Evolutionary conservation across 495 filamentous ascomycete genomes (phyloP).

Genomic region (Cercophora scortea): DNA sequence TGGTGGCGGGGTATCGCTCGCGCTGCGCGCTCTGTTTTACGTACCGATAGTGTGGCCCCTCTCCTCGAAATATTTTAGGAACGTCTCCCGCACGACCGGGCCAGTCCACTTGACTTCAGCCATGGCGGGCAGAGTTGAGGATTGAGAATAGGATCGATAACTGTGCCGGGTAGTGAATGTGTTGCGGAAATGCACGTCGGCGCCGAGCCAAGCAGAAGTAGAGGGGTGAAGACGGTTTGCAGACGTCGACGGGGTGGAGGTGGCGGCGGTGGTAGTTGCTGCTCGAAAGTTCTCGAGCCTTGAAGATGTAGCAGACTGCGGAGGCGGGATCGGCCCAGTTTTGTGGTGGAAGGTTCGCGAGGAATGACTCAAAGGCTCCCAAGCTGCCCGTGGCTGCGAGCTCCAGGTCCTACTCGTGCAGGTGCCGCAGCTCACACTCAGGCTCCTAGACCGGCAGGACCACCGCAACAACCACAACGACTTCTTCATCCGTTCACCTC

Average conservation of each 20-base stretch:
- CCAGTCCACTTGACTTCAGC: constrained; percentile 53
- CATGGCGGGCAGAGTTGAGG: constrained; percentile 27
- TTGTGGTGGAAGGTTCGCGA: constrained; percentile 31
- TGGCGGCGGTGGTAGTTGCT: constrained; percentile 13
- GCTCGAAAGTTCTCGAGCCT: constrained; percentile 30
- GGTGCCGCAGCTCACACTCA: not conserved
- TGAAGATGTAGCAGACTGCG: not conserved
- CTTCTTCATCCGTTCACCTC: constrained; percentile 14
- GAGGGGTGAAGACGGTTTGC: constrained; percentile 1
- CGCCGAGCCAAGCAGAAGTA: too few species aligned
- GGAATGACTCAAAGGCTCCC: constrained; percentile 31
- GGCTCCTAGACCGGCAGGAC: constrained; percentile 16
- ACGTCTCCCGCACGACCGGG: constrained; percentile 58
- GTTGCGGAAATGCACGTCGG: not conserved
- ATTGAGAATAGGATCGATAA: constrained; percentile 16
- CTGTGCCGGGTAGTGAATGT: constrained; percentile 2
- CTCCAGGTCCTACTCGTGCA: constrained; percentile 1
- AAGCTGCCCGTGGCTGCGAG: constrained; percentile 16
- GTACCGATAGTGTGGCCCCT: constrained; percentile 51
- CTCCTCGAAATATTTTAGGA: constrained; percentile 79
- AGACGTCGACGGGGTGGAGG: constrained; percentile 1
- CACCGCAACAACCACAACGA: constrained; percentile 12
- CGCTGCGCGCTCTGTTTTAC: constrained; percentile 1
- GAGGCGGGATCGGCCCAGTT: constrained; percentile 22
- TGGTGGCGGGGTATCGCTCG: constrained; percentile 2